Conservation (phyloP, 2,329 filamentous ascomycete genomes). For the Hymenoscyphus fraxineus region DNA sequence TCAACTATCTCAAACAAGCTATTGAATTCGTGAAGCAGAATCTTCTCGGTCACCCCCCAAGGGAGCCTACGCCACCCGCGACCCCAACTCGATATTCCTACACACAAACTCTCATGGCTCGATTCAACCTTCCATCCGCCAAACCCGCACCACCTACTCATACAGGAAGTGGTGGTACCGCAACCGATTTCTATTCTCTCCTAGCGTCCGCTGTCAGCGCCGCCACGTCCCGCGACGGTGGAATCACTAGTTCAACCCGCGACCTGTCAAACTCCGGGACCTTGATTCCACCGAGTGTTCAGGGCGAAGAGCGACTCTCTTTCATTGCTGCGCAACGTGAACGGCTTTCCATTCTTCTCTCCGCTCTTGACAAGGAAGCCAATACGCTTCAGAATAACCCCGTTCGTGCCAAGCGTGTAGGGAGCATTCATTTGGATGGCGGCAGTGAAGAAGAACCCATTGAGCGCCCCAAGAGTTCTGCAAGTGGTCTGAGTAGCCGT, state of each 20-base stretch:
- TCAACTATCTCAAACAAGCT: constrained; percentile 68
- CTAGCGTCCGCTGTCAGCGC: constrained; percentile 68
- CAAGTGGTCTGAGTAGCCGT: constrained; percentile 68
- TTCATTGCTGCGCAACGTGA: constrained; percentile 80
- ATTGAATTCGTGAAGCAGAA: constrained; percentile 72
- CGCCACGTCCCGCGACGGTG: constrained; percentile 34
- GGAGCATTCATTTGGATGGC: constrained; percentile 31
- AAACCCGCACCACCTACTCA: constrained; percentile 41
- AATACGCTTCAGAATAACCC: constrained; percentile 47
- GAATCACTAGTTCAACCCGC: constrained; percentile 28
- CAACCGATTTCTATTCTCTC: constrained; percentile 70
- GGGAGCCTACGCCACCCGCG: constrained; percentile 42
- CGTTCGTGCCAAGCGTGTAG: constrained; percentile 17
- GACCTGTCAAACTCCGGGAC: constrained; percentile 55
- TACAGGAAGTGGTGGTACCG: constrained; percentile 41
- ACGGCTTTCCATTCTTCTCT: constrained; percentile 67
- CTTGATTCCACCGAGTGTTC: constrained; percentile 68
- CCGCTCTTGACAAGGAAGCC: constrained; percentile 77
- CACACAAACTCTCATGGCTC: constrained; percentile 75
- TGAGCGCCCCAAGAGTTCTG: constrained; percentile 26
- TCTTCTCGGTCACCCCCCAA: constrained; percentile 71
- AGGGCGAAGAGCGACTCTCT: constrained; percentile 62
- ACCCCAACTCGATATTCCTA: constrained; percentile 53
- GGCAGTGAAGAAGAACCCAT: constrained; percentile 31
- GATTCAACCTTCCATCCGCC: constrained; percentile 78